phyloP scores from a whole-genome alignment of 306 rosid genomes.

The Quercus wislizeni region DNA sequence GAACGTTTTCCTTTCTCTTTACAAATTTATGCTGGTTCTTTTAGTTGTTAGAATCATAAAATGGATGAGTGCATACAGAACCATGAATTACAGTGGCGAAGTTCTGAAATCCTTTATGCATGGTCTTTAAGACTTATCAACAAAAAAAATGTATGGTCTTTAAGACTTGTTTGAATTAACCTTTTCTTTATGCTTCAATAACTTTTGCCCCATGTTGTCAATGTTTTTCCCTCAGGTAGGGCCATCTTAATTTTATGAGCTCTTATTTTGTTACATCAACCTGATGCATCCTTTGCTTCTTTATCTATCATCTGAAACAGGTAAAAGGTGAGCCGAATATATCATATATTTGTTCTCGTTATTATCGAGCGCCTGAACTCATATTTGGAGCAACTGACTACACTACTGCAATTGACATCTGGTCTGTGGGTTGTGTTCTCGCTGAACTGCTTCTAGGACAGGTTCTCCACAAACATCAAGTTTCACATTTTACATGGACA shows the following conservation, averaged over 20 bases:
- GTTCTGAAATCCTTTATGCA: not conserved
- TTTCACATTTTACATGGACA: not conserved
- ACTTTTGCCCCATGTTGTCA: not conserved
- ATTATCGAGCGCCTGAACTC: slow-evolving; percentile 76
- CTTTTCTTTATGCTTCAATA: not conserved
- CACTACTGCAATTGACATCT: slow-evolving; percentile 66
- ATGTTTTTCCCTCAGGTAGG: not conserved
- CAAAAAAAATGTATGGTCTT: not conserved
- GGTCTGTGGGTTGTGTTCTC: slow-evolving; percentile 74
- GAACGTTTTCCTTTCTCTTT: not conserved
- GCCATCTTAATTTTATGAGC: not conserved
- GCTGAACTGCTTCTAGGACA: slow-evolving; percentile 70
- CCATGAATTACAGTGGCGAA: not conserved
- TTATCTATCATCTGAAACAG: slow-evolving; percentile 23
- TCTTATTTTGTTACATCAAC: not conserved
- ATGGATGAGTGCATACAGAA: not conserved
- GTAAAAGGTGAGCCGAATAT: slow-evolving; percentile 75
- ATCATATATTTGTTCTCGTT: slow-evolving; percentile 71
- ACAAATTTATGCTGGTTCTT: not conserved
- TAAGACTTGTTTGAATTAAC: not conserved
- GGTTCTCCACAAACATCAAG: slow-evolving; percentile 30
- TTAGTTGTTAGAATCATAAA: not conserved
- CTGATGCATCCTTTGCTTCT: slow-evolving; percentile 5
- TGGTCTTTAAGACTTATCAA: not conserved
- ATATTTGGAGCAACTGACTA: slow-evolving; percentile 75